Evolutionary conservation across 352 stramenopile genomes (phyloP).

Genomic region (Aphanomyces stellatus): DNA sequence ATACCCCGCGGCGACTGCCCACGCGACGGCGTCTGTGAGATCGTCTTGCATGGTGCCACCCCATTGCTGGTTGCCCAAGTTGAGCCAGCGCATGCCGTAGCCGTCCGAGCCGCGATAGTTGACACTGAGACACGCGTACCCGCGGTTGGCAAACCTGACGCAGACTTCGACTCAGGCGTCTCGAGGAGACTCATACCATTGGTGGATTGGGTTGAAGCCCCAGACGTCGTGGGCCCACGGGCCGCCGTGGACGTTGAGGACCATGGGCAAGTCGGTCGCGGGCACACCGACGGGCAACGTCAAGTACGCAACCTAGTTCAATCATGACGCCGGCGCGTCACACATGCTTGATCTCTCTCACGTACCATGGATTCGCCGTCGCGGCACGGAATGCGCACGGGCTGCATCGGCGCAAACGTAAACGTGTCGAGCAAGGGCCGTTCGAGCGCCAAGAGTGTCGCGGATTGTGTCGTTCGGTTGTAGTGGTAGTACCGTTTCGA

Average conservation of each 20-base stretch:
- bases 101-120: slow-evolving; percentile 66
- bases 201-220: slow-evolving; percentile 28
- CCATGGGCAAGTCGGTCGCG: slow-evolving; percentile 28
- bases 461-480: slow-evolving; percentile 23
- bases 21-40: slow-evolving; percentile 44
- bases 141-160: slow-evolving; percentile 30
- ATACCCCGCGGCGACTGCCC: slow-evolving; percentile 46
- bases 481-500: slow-evolving; percentile 41
- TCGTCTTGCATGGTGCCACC: slow-evolving; percentile 38
- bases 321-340: neutral
- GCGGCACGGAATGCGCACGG: slow-evolving; percentile 36
- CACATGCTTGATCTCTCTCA: neutral
- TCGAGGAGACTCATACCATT: slow-evolving; percentile 21
- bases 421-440: slow-evolving; percentile 30
- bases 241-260: slow-evolving; percentile 34
- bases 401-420: slow-evolving; percentile 29
- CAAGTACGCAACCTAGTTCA: slow-evolving; percentile 26
- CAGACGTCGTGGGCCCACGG: slow-evolving; percentile 33
- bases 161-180: neutral
- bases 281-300: slow-evolving; percentile 29
- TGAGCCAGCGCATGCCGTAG: slow-evolving; percentile 64
- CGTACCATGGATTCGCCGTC: slow-evolving; percentile 35
- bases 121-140: slow-evolving; percentile 34
- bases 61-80: slow-evolving; percentile 36
- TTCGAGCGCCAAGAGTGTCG: slow-evolving; percentile 34